phyloP scores from a whole-genome alignment of 495 filamentous ascomycete genomes.

The Xylaria bambusicola region DNA sequence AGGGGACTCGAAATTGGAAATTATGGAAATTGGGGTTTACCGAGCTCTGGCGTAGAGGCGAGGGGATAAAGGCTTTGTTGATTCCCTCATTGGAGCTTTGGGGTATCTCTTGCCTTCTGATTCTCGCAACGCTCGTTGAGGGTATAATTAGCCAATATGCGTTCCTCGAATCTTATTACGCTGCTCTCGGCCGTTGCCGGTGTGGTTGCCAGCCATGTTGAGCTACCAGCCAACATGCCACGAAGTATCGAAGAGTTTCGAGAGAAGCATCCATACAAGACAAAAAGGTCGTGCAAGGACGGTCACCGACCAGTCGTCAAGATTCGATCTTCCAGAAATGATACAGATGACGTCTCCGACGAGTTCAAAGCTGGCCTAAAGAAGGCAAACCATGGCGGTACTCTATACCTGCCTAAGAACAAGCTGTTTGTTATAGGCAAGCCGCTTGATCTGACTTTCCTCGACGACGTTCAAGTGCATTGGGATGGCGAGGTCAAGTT shows the following conservation, averaged over 20 bases:
- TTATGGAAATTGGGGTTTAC: neutral
- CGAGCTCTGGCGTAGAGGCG: neutral
- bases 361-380: slow-evolving; percentile 56
- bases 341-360: slow-evolving; percentile 54
- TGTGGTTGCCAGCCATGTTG: slow-evolving; percentile 11
- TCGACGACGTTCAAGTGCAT: slow-evolving; percentile 57
- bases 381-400: slow-evolving; percentile 56
- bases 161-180: slow-evolving; percentile 20
- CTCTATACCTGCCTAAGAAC: slow-evolving; percentile 51
- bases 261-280: slow-evolving; percentile 30
- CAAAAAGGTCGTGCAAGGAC: slow-evolving; percentile 5
- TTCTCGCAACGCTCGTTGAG: neutral
- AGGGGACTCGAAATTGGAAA: neutral
- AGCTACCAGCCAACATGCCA: slow-evolving; percentile 31
- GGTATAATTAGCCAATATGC: slow-evolving; percentile 7
- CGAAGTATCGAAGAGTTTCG: slow-evolving; percentile 34
- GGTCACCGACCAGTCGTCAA: slow-evolving; percentile 45
- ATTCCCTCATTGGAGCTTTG: neutral
- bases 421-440: slow-evolving; percentile 58
- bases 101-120: neutral
- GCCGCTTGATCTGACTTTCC: slow-evolving; percentile 58
- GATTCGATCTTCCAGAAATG: slow-evolving; percentile 53
- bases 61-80: neutral
- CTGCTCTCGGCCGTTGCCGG: slow-evolving; percentile 18
- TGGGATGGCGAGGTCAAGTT: slow-evolving; percentile 62